Evolutionary conservation across 345 rosid species (phyloP).

Genomic region (Aquilaria yunnanensis): DNA sequence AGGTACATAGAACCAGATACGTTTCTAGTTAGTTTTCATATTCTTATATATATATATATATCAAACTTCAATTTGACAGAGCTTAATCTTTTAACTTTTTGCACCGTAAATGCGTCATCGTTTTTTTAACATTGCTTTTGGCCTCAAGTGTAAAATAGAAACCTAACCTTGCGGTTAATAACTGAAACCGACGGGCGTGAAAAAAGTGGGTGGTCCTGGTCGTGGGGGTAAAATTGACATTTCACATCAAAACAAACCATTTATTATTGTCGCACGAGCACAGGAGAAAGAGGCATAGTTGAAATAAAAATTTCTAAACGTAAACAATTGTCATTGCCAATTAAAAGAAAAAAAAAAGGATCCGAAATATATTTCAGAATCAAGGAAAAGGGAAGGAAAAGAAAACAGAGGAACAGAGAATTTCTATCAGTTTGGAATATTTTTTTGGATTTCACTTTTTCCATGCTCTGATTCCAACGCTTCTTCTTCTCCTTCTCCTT

Average conservation of each 20-base stretch:
- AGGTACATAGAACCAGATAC: no score
- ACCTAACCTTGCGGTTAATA: constrained; percentile 14
- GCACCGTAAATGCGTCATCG: no score
- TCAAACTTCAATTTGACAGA: no score
- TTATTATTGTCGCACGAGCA: constrained; percentile 30
- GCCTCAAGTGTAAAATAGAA: neutral
- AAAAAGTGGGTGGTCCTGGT: neutral
- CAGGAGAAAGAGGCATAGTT: constrained; percentile 9
- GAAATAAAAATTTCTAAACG: neutral
- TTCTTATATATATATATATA: no score
- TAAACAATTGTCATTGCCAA: constrained; percentile 23
- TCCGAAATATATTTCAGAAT: constrained; percentile 36
- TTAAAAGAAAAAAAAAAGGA: constrained; percentile 18
- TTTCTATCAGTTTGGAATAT: constrained; percentile 44
- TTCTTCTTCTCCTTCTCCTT: constrained; percentile 15
- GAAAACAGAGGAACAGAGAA: constrained; percentile 20
- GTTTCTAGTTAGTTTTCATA: no score
- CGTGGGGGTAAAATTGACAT: constrained; percentile 28
- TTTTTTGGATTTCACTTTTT: constrained; percentile 28
- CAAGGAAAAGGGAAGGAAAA: constrained; percentile 14
- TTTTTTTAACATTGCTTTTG: no score
- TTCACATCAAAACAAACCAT: constrained; percentile 1
- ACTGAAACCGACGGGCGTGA: constrained; percentile 1
- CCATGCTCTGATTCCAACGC: constrained; percentile 18
- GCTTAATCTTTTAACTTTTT: no score